Evolutionary conservation across 805 yeast genomes (phyloP).

Genomic region (Ogataea paraovalis): DNA sequence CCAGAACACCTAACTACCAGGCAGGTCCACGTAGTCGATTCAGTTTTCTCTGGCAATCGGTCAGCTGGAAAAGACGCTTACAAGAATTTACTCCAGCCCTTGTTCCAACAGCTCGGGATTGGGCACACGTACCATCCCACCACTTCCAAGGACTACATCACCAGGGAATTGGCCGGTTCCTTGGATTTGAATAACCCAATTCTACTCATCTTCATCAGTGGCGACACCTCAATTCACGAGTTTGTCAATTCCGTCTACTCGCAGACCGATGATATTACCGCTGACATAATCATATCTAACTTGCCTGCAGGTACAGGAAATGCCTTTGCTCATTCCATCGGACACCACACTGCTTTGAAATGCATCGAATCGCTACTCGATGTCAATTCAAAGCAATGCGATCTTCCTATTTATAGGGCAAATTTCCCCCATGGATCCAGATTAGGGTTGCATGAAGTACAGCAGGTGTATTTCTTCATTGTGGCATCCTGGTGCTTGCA

Average conservation of each 20-base stretch:
- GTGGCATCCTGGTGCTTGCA: conserved; percentile 86
- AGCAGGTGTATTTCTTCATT: conserved; percentile 41
- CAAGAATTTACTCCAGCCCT: conserved; percentile 40
- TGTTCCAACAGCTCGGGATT: conserved; percentile 34
- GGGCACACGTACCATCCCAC: conserved; percentile 39
- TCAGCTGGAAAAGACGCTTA: conserved; percentile 37
- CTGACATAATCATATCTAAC: conserved; percentile 26
- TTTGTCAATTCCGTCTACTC: conserved; percentile 50
- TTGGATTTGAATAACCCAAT: conserved; percentile 24
- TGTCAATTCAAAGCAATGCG: conserved; percentile 23
- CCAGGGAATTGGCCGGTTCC: conserved; percentile 32
- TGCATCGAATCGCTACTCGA: conserved; percentile 36
- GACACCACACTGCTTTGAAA: conserved; percentile 31
- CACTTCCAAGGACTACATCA: conserved; percentile 33
- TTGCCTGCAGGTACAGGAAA: conserved; percentile 88
- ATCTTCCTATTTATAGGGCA: conserved; percentile 44
- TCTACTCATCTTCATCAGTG: conserved; percentile 65
- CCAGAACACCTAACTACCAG: conserved; percentile 3
- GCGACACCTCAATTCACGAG: conserved; percentile 83
- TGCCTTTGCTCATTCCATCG: conserved; percentile 65
- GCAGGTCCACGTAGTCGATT: conserved; percentile 38
- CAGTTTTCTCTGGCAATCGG: conserved; percentile 47
- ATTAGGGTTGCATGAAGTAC: conserved; percentile 17
- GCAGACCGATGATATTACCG: neutral
- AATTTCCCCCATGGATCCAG: conserved; percentile 14